Percentiles rank a stretch among this genome's conserved stretches.
These are phyloP conservation scores for Scheffersomyces insectosa DNA, from an alignment of 1,139 yeast genomes.

Conservation along the genomic window DNA sequence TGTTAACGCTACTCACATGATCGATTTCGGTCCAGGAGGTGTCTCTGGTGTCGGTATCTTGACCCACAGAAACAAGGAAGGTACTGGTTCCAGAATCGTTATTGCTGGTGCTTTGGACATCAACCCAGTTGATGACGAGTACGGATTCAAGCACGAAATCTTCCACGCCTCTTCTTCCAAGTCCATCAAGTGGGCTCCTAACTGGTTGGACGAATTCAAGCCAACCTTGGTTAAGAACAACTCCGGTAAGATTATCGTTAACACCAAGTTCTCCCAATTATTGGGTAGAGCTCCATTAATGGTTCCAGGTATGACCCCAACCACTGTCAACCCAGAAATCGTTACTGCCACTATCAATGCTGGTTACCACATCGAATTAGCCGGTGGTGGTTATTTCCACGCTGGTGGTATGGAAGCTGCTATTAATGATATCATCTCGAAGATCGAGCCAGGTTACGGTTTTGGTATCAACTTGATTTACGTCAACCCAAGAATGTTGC, in stretches of 20 bases:
- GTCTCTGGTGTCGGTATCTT: conserved; percentile 93
- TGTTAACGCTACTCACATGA: conserved; percentile 78
- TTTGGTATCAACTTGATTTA: conserved; percentile 89
- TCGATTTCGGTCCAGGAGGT: conserved; percentile 99
- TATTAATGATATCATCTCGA: conserved; percentile 64
- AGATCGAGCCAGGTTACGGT: conserved; percentile 81
- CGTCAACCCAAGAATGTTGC: conserved; percentile 96
- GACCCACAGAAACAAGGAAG: conserved; percentile 97
- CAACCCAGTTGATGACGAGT: conserved; percentile 64
- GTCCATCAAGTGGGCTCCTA: conserved; percentile 76
- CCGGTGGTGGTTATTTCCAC: conserved; percentile 96
- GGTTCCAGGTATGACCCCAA: conserved; percentile 99
- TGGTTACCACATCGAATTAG: conserved; percentile 96
- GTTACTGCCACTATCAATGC: conserved; percentile 92
- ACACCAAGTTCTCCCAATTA: conserved; percentile 90
- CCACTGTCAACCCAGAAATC: conserved; percentile 92
- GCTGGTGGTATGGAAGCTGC: conserved; percentile 74
- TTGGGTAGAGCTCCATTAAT: conserved; percentile 94
- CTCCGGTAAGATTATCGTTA: conserved; percentile 76
- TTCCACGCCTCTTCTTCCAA: conserved; percentile 63
- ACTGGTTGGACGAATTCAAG: conserved; percentile 88
- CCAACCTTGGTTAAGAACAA: conserved; percentile 80
- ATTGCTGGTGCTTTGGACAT: conserved; percentile 89
- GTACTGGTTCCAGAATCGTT: conserved; percentile 94
- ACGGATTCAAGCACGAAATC: conserved; percentile 93